phyloP scores from a whole-genome alignment of 2,329 filamentous ascomycete genomes.

The Cercospora zeae-maydis region DNA sequence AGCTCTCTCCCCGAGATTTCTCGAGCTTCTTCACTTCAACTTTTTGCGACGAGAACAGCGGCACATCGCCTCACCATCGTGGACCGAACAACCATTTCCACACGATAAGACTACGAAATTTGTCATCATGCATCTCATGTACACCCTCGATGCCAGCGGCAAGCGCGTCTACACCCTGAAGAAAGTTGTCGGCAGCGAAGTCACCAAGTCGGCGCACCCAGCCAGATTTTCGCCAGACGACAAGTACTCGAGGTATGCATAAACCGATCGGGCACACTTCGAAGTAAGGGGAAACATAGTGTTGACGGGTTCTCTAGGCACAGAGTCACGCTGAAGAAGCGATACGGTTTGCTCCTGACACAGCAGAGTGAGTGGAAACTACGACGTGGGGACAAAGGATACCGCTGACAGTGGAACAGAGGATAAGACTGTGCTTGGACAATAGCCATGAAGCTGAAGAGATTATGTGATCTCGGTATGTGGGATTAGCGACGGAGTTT shows the following conservation, averaged over 20 bases:
- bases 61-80: neutral
- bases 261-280: neutral
- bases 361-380: conserved; percentile 53
- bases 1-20: neutral
- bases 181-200: conserved; percentile 75
- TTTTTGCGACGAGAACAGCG: conserved; percentile 1
- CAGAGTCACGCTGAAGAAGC: conserved; percentile 89
- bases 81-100: neutral
- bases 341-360: conserved; percentile 82
- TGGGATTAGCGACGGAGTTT: conserved; percentile 30
- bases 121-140: conserved; percentile 69
- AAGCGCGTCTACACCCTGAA: conserved; percentile 94
- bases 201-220: conserved; percentile 94
- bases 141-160: conserved; percentile 76
- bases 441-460: conserved; percentile 28
- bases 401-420: conserved; percentile 32
- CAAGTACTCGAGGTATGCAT: conserved; percentile 75
- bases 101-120: neutral
- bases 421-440: conserved; percentile 45
- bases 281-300: neutral
- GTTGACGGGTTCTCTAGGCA: conserved; percentile 54
- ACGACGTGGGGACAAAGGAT: neutral
- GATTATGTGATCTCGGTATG: neutral
- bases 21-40: conserved; percentile 3
- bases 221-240: conserved; percentile 97